These are phyloP conservation scores for Auxenochlorella protothecoides DNA, from an alignment of 139 green algal genomes.

Conservation along the genomic window DNA sequence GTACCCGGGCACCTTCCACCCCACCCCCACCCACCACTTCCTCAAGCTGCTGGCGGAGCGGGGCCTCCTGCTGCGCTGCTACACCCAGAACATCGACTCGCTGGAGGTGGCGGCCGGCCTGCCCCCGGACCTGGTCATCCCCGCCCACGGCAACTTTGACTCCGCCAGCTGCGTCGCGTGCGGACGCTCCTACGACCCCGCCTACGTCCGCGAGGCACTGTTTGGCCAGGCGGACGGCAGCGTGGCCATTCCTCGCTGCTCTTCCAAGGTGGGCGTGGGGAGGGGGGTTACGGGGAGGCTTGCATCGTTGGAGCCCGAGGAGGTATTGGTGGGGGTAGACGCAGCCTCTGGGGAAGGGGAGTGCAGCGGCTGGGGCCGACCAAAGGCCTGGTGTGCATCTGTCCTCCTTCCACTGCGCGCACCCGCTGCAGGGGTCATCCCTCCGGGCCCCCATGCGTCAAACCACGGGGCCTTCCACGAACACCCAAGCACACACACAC, in stretches of 20 bases:
- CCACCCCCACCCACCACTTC: slow-evolving; percentile 72
- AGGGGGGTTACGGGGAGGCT: too few species aligned
- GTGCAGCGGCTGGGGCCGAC: too few species aligned
- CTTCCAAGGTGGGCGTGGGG: not conserved
- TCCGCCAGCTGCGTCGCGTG: slow-evolving; percentile 48
- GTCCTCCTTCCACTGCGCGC: too few species aligned
- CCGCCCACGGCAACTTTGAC: slow-evolving; percentile 86
- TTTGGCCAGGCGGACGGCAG: slow-evolving; percentile 10
- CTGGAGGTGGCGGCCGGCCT: slow-evolving; percentile 55
- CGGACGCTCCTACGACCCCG: slow-evolving; percentile 17
- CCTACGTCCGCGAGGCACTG: slow-evolving; percentile 36
- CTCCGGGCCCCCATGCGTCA: too few species aligned
- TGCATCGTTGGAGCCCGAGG: too few species aligned
- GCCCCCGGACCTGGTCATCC: slow-evolving; percentile 42
- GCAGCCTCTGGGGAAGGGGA: too few species aligned
- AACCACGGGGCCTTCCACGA: too few species aligned
- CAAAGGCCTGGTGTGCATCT: too few species aligned
- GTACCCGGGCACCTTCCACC: slow-evolving; percentile 53
- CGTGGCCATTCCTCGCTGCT: not conserved
- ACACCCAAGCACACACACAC: too few species aligned
- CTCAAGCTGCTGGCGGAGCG: slow-evolving; percentile 75
- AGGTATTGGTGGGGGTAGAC: too few species aligned
- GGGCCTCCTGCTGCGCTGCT: slow-evolving; percentile 61
- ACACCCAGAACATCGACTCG: slow-evolving; percentile 78
- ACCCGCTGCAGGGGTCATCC: too few species aligned